Evolutionary conservation across 2,329 filamentous ascomycete species (phyloP).

Genomic region (Xylariales sp.): DNA sequence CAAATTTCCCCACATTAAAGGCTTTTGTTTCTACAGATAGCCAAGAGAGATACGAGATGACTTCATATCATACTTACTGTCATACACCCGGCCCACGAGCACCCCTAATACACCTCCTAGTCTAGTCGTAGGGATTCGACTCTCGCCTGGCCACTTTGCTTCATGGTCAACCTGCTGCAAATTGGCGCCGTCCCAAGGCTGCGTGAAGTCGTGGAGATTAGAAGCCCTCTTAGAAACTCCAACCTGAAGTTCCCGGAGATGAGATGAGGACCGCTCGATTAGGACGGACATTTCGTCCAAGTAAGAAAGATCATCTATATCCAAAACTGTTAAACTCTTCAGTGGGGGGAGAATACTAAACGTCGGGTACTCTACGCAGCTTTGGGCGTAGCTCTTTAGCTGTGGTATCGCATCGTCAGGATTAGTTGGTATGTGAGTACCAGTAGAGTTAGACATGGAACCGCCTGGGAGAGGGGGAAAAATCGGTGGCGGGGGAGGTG

Average conservation of each 20-base stretch:
- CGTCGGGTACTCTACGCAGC: constrained; percentile 79
- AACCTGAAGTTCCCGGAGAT: constrained; percentile 77
- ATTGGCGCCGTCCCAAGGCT: constrained; percentile 71
- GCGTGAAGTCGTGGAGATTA: constrained; percentile 62
- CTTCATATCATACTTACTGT: constrained; percentile 56
- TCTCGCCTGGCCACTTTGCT: constrained; percentile 66
- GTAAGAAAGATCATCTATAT: constrained; percentile 86
- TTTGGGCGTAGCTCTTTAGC: constrained; percentile 63
- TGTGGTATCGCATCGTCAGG: constrained; percentile 48
- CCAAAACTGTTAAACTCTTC: constrained; percentile 79
- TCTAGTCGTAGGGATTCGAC: constrained; percentile 69
- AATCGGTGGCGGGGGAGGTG: constrained; percentile 39
- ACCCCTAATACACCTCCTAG: constrained; percentile 76
- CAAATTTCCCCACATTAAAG: neutral
- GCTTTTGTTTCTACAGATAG: neutral
- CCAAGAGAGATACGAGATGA: neutral
- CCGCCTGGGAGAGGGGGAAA: constrained; percentile 39
- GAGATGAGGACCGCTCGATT: constrained; percentile 75
- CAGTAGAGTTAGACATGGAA: constrained; percentile 34
- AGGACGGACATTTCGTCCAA: constrained; percentile 84
- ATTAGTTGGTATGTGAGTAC: constrained; percentile 45
- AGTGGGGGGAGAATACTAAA: constrained; percentile 82
- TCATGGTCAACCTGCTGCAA: constrained; percentile 72
- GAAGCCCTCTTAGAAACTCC: constrained; percentile 70
- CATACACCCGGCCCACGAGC: constrained; percentile 74